Evolutionary conservation across 345 rosid genomes (phyloP).

Genomic region (Combretum micranthum): DNA sequence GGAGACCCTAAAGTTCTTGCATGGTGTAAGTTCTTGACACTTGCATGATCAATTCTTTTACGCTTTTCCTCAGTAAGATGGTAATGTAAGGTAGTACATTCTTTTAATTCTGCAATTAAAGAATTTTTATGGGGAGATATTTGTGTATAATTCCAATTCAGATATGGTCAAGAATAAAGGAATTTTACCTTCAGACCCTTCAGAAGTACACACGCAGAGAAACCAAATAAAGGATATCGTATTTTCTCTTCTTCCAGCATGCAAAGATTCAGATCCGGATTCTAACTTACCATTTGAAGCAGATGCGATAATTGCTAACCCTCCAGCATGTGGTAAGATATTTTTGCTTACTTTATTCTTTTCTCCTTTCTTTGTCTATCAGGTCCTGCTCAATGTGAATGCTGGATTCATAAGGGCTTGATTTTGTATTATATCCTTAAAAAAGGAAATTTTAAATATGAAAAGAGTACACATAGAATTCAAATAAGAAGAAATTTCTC

Average conservation of each 20-base stretch:
- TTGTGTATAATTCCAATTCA: slow-evolving; percentile 8
- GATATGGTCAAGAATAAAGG: slow-evolving; percentile 69
- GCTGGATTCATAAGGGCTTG: too few relatives aligned
- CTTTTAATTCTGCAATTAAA: too few relatives aligned
- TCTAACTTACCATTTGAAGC: slow-evolving; percentile 24
- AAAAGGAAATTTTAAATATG: too few relatives aligned
- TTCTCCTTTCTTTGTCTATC: not conserved
- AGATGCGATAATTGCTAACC: slow-evolving; percentile 55
- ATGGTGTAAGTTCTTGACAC: slow-evolving; percentile 34
- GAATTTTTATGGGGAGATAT: not conserved
- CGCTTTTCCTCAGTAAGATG: not conserved
- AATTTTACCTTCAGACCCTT: slow-evolving; percentile 49
- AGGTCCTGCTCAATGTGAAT: too few relatives aligned
- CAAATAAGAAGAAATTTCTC: too few relatives aligned
- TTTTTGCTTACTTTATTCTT: not conserved
- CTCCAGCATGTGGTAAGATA: slow-evolving; percentile 47
- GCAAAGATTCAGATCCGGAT: slow-evolving; percentile 38
- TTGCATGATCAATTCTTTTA: not conserved
- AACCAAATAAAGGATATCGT: slow-evolving; percentile 41
- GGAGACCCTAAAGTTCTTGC: slow-evolving; percentile 81
- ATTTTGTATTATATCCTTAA: too few relatives aligned
- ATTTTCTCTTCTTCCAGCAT: slow-evolving; percentile 44
- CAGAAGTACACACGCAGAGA: slow-evolving; percentile 46
- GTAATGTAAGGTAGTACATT: too few relatives aligned
- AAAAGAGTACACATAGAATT: too few relatives aligned